Conservation (phyloP, 2,329 filamentous ascomycete species). For the Elsinoe batatas region DNA sequence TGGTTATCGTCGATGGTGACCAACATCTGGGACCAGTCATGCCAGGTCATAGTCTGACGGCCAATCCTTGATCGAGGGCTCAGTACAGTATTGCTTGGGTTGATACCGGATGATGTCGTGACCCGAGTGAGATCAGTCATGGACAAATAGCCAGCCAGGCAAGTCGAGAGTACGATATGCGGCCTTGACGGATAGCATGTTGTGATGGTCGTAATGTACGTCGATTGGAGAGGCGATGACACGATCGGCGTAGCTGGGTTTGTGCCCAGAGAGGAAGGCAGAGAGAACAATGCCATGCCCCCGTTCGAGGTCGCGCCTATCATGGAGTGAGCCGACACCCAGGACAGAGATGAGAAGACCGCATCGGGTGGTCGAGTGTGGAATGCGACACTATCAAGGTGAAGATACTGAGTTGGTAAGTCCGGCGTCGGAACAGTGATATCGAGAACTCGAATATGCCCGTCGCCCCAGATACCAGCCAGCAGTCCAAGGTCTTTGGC, state of each 20-base stretch:
- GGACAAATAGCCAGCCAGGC: slow-evolving; percentile 46
- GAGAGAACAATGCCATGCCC: slow-evolving; percentile 44
- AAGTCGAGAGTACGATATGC: slow-evolving; percentile 42
- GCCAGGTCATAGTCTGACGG: slow-evolving; percentile 41
- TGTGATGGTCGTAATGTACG: slow-evolving; percentile 38
- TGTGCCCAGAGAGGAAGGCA: slow-evolving; percentile 29
- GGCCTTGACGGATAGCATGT: slow-evolving; percentile 47
- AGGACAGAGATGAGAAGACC: slow-evolving; percentile 47
- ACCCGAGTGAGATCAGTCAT: slow-evolving; percentile 45
- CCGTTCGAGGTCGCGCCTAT: slow-evolving; percentile 49
- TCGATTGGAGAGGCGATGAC: slow-evolving; percentile 35
- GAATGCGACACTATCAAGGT: slow-evolving; percentile 40
- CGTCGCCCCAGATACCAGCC: slow-evolving; percentile 50
- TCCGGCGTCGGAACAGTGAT: slow-evolving; percentile 27
- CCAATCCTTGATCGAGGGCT: slow-evolving; percentile 43
- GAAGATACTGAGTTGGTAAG: slow-evolving; percentile 26
- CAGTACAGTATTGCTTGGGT: slow-evolving; percentile 33
- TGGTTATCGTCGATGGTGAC: slow-evolving; percentile 47
- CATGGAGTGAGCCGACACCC: slow-evolving; percentile 47
- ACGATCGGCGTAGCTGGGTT: slow-evolving; percentile 31
- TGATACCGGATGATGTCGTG: slow-evolving; percentile 35
- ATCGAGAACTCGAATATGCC: slow-evolving; percentile 45
- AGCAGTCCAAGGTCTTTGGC: slow-evolving; percentile 41
- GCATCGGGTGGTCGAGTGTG: slow-evolving; percentile 41
- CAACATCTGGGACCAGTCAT: slow-evolving; percentile 46